phyloP scores from a whole-genome alignment of 2,329 filamentous ascomycete genomes.

The Aspergillus sp. region DNA sequence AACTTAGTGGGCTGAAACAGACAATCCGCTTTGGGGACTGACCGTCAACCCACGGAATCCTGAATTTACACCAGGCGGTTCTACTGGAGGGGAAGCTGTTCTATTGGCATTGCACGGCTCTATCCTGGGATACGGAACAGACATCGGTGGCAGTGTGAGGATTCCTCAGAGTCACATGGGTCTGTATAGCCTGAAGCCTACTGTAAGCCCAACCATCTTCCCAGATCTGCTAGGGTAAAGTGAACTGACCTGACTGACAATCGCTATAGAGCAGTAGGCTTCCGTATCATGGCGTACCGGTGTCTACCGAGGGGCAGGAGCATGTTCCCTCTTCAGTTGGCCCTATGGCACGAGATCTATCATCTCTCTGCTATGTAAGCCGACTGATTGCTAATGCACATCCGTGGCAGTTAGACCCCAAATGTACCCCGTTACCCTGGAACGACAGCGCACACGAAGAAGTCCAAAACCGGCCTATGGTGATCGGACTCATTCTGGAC shows the following conservation, averaged over 20 bases:
- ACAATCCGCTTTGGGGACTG: slow-evolving; percentile 55
- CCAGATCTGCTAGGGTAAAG: neutral
- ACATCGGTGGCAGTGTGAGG: slow-evolving; percentile 55
- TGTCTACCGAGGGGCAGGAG: slow-evolving; percentile 65
- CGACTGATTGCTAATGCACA: slow-evolving; percentile 49
- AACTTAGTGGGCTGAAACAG: slow-evolving; percentile 55
- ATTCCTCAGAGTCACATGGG: slow-evolving; percentile 53
- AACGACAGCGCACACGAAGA: slow-evolving; percentile 48
- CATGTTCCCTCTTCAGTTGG: slow-evolving; percentile 66
- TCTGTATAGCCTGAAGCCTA: slow-evolving; percentile 52
- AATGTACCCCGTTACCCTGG: slow-evolving; percentile 58
- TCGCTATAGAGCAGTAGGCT: slow-evolving; percentile 55
- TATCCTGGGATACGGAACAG: slow-evolving; percentile 53
- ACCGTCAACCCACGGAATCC: slow-evolving; percentile 50
- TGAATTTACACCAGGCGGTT: slow-evolving; percentile 51
- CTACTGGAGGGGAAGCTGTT: slow-evolving; percentile 48
- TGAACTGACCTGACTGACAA: slow-evolving; percentile 44
- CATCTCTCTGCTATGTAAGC: slow-evolving; percentile 53
- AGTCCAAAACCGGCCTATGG: slow-evolving; percentile 47
- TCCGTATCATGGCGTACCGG: slow-evolving; percentile 60
- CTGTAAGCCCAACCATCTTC: slow-evolving; percentile 27
- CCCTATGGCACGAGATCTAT: slow-evolving; percentile 57
- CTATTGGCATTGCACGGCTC: slow-evolving; percentile 46
- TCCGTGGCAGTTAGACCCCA: slow-evolving; percentile 59
- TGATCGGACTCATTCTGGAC: slow-evolving; percentile 53